Conservation (phyloP, 129 eudicot species). For the Tagetes patula region DNA sequence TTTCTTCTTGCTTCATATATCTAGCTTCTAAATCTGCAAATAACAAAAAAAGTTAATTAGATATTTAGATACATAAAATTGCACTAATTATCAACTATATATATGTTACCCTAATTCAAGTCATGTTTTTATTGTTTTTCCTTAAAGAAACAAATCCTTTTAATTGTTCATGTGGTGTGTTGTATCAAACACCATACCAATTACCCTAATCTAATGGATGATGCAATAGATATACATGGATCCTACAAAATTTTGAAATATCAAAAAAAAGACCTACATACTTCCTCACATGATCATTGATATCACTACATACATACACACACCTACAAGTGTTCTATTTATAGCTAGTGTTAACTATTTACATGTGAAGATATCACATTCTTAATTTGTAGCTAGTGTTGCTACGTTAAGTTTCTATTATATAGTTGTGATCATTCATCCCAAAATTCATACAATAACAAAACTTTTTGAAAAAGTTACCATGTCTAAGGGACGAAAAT, state of each 20-base stretch:
- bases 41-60: not conserved
- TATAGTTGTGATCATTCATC: not conserved
- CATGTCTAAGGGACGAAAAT: not conserved
- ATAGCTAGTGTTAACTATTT: not conserved
- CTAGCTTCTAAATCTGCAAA: constrained; percentile 43
- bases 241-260: not conserved
- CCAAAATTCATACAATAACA: not conserved
- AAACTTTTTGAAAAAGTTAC: not conserved
- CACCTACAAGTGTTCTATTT: not conserved
- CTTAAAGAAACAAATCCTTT: not conserved
- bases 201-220: not conserved
- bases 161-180: not conserved
- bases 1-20: constrained; percentile 23
- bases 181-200: not conserved
- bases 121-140: not conserved
- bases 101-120: no score
- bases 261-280: not conserved
- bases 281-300: not conserved
- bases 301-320: not conserved
- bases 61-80: not conserved
- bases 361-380: not conserved
- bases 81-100: not conserved
- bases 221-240: not conserved
- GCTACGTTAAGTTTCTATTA: not conserved
- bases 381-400: not conserved